These are phyloP conservation scores for Saururus chinensis DNA, from an alignment of 164 flowering plant genomes.

Conservation along the genomic window DNA sequence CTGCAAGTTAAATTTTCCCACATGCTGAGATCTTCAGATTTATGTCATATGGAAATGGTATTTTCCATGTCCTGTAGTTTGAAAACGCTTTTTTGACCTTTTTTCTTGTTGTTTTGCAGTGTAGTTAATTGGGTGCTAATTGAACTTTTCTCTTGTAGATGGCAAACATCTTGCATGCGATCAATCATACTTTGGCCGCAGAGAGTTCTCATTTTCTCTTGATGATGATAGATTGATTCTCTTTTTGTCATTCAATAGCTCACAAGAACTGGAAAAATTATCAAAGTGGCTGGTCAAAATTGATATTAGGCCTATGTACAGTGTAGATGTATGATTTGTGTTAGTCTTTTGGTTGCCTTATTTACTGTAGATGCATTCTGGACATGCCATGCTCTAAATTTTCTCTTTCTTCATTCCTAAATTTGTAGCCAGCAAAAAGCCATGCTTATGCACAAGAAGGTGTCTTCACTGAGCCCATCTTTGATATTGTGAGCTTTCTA, in stretches of 20 bases:
- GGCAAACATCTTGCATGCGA: conserved; percentile 97
- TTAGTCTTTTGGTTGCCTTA: neutral
- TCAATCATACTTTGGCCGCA: conserved; percentile 61
- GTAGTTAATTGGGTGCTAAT: neutral
- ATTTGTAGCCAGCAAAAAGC: conserved; percentile 78
- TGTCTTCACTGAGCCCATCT: conserved; percentile 73
- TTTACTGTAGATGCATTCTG: neutral
- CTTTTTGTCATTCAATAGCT: conserved; percentile 59
- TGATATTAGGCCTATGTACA: conserved; percentile 93
- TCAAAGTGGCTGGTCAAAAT: conserved; percentile 87
- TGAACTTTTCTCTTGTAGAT: conserved; percentile 32
- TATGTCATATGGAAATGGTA: conserved; percentile 97
- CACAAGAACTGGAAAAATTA: conserved; percentile 52
- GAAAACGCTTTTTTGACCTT: too few species aligned
- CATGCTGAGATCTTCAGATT: conserved; percentile 69
- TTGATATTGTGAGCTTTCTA: conserved; percentile 73
- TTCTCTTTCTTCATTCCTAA: neutral
- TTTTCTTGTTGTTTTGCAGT: neutral
- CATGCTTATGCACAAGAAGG: conserved; percentile 77
- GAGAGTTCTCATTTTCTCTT: conserved; percentile 85
- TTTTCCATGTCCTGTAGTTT: neutral
- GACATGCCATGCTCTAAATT: neutral
- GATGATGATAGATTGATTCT: conserved; percentile 64
- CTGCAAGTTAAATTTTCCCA: conserved; percentile 82
- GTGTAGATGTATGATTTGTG: conserved; percentile 66